Base-by-base conservation (phyloP, 345 rosid genomes). In the Corchorus capsularis region DNA sequence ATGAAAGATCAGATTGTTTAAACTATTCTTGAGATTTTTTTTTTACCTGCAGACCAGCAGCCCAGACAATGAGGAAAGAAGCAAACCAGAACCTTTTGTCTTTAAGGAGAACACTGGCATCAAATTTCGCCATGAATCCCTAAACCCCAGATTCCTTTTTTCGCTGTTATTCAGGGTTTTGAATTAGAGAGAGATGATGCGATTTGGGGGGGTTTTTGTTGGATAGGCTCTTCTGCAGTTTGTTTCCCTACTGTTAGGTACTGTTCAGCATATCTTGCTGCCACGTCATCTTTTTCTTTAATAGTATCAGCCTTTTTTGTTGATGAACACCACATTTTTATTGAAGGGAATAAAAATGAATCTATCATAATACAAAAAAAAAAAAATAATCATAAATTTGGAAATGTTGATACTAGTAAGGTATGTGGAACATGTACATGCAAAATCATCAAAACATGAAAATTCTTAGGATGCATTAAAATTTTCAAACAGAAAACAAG, bases 51-150 rank as follows among this genome's bases (percentile, higher is more conserved):
- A 96, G 96, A 79, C 85, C 94, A 83, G 98, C 94, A 62, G 98
- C 96, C 98, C 97, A 96, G 68, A 81, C 86, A 69, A 92, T 86
- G 72, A 95, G 87, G 77, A 83, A 81, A 35, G 96, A 95, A 69
- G 98, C 99, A 37, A 86, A 50, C 97, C 92, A 90, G 87, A 95
- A 89, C 80, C 77, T 92, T 89, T 90, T 92, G 86, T 93, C 93
- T 83, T 88, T 90, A 60, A 93, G 82, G 68, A 94, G 86, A 43
- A 83, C 72, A 83, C 74, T 91, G 50, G 82, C 94, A 63, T 86
- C 79, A 55, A 88, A 83, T 0, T 87, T 88, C 65, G 75, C 86
- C 91, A 88, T 88, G 2, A 77, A 82, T 75, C 82, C 86, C 86
- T 74, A 80, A 80, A 80, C 72, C 52, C 69, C 19, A 45, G 32